Percentiles rank a stretch among this genome's conserved stretches.
Conservation (phyloP, 2,329 filamentous ascomycete species). For the Fusarium sororula region DNA sequence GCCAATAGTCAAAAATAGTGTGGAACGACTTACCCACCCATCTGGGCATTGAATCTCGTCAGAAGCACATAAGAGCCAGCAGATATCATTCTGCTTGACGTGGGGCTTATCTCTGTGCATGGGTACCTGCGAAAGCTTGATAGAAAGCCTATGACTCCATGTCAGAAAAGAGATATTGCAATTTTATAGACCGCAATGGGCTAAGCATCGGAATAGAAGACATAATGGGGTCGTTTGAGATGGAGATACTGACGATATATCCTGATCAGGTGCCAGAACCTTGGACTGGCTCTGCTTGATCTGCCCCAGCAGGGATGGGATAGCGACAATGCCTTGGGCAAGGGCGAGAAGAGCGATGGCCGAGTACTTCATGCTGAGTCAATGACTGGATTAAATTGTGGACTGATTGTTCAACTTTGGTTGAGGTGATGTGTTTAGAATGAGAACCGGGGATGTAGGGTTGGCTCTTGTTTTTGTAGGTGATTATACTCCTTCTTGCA, state of each 20-base stretch:
- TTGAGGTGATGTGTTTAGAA: fast-evolving
- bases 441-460: fast-evolving
- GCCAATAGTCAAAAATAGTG: fast-evolving
- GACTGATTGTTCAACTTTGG: fast-evolving
- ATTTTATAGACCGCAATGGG: fast-evolving
- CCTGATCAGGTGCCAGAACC: background rate
- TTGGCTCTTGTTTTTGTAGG: background rate
- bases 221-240: background rate
- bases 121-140: background rate
- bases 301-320: background rate
- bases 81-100: fast-evolving
- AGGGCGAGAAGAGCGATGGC: background rate
- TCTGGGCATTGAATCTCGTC: background rate
- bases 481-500: background rate
- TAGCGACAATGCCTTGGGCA: background rate
- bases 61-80: background rate
- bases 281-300: background rate
- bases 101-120: background rate
- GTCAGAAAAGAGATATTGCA: background rate
- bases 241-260: conserved; percentile 9
- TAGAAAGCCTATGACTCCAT: background rate
- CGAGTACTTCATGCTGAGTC: background rate
- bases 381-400: fast-evolving
- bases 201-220: background rate
- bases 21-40: background rate